These are phyloP conservation scores for Alternaria metachromatica DNA, from an alignment of 2,329 filamentous ascomycete genomes.

Conservation along the genomic window DNA sequence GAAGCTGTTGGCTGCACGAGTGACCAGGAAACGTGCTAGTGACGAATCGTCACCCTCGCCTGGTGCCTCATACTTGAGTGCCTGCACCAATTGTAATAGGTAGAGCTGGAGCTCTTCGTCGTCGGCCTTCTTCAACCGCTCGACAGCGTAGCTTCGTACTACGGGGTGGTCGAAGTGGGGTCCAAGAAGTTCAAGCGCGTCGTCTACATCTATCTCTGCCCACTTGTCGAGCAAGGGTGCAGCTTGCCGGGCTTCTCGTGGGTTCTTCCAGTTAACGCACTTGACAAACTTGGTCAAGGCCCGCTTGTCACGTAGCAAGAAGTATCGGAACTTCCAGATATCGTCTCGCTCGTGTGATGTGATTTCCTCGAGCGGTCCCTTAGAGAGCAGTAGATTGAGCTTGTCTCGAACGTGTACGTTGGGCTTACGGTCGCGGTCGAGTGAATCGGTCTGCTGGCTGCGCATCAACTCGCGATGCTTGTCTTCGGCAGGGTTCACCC, in stretches of 20 bases:
- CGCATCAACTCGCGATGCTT: conserved; percentile 93
- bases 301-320: conserved; percentile 85
- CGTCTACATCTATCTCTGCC: conserved; percentile 97
- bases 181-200: conserved; percentile 90
- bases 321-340: conserved; percentile 97
- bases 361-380: conserved; percentile 88
- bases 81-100: conserved; percentile 91
- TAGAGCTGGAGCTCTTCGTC: conserved; percentile 92
- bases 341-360: conserved; percentile 93
- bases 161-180: conserved; percentile 88
- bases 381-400: conserved; percentile 87
- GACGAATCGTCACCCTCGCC: conserved; percentile 79
- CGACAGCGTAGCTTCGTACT: conserved; percentile 91
- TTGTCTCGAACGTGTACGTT: conserved; percentile 96
- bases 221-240: conserved; percentile 89
- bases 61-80: conserved; percentile 72
- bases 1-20: conserved; percentile 85
- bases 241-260: conserved; percentile 83
- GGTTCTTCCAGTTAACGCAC: conserved; percentile 92
- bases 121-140: conserved; percentile 87
- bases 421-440: conserved; percentile 94
- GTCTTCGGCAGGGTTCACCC: conserved; percentile 91
- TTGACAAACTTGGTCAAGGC: conserved; percentile 96
- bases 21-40: conserved; percentile 86
- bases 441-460: conserved; percentile 88